A percentile compares a stretch with the other conserved stretches of the same genome.
phyloP scores from a whole-genome alignment of 352 stramenopile species.

The Hyaloperonospora brassicae region DNA sequence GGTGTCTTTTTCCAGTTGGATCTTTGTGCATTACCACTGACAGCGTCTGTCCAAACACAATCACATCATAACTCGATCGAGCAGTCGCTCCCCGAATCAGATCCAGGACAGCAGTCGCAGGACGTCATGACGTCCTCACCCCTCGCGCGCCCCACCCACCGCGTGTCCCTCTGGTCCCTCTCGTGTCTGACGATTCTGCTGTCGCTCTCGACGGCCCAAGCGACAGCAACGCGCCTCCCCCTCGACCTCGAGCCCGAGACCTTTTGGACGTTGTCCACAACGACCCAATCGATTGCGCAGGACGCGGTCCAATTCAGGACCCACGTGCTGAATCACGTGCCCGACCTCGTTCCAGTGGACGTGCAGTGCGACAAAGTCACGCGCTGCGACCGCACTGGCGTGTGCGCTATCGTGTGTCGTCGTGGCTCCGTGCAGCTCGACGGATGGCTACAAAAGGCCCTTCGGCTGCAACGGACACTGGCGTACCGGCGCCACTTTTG shows the following conservation, averaged over 20 bases:
- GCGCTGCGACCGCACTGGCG: slow-evolving; percentile 48
- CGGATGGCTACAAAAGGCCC: slow-evolving; percentile 45
- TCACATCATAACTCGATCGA: too few species aligned
- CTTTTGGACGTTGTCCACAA: slow-evolving; percentile 19
- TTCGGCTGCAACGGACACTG: slow-evolving; percentile 61
- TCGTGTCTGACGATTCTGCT: slow-evolving; percentile 4
- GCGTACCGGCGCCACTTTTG: slow-evolving; percentile 70
- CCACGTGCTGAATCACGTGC: slow-evolving; percentile 31
- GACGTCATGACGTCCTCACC: neutral
- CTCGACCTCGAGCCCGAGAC: slow-evolving; percentile 4
- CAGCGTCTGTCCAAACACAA: too few species aligned
- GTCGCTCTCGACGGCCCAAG: neutral
- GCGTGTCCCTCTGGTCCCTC: neutral
- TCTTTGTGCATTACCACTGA: too few species aligned
- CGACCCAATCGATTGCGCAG: slow-evolving; percentile 14
- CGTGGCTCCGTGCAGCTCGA: slow-evolving; percentile 45
- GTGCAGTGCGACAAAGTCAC: slow-evolving; percentile 47
- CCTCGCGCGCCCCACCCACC: neutral
- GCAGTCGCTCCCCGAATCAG: too few species aligned
- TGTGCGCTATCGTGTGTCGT: slow-evolving; percentile 60
- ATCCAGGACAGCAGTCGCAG: neutral
- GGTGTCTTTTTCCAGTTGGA: too few species aligned
- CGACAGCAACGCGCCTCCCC: neutral
- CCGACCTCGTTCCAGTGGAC: slow-evolving; percentile 57
- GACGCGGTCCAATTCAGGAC: slow-evolving; percentile 29